phyloP scores from a whole-genome alignment of 225 moss, liverwort and hornwort genomes.

The Polytrichum commune region DNA sequence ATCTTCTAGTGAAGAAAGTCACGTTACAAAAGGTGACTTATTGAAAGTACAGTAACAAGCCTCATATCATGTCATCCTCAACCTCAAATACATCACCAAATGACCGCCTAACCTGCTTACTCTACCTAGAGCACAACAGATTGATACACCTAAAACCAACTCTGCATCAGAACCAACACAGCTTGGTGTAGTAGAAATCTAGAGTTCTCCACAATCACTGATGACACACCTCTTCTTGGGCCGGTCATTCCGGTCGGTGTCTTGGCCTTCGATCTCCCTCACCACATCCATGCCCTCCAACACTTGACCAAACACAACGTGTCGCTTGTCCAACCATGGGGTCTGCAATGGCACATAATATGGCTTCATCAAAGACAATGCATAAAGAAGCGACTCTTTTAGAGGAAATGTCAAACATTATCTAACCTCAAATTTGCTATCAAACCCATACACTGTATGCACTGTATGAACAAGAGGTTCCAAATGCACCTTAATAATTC shows the following conservation, averaged over 20 bases:
- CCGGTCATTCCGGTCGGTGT: slow-evolving; percentile 65
- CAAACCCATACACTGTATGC: too few species aligned
- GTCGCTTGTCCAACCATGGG: slow-evolving; percentile 72
- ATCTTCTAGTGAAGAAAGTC: too few species aligned
- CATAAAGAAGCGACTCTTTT: too few species aligned
- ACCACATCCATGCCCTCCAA: slow-evolving; percentile 80
- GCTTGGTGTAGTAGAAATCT: slow-evolving; percentile 5
- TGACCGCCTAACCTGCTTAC: neutral
- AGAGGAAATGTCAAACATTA: too few species aligned
- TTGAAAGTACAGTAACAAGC: neutral
- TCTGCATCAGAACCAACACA: neutral
- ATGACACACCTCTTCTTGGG: slow-evolving; percentile 60
- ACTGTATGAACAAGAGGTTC: neutral
- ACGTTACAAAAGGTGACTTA: neutral
- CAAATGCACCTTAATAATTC: neutral
- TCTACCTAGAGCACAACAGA: neutral
- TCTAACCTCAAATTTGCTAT: too few species aligned
- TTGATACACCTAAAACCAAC: too few species aligned
- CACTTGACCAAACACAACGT: slow-evolving; percentile 95
- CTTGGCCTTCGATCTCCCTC: slow-evolving; percentile 51
- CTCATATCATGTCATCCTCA: neutral
- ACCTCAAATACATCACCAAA: neutral
- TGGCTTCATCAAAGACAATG: too few species aligned
- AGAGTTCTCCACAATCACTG: slow-evolving; percentile 68
- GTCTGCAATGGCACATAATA: slow-evolving; percentile 43